Evolutionary conservation across 805 yeast species (phyloP).

Genomic region (Wickerhamiella domercqiae): DNA sequence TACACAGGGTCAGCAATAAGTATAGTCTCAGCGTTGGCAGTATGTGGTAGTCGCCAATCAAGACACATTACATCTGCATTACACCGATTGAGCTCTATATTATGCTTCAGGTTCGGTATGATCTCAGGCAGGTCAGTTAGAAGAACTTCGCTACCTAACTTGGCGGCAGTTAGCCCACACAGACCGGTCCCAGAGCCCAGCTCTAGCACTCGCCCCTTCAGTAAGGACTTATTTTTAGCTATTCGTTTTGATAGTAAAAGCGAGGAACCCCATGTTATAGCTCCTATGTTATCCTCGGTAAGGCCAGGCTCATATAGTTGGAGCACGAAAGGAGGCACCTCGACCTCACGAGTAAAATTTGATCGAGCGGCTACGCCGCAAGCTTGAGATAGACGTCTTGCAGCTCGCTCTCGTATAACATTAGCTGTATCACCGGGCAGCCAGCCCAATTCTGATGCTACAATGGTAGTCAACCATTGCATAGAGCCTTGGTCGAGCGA

Average conservation of each 20-base stretch:
- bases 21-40: slow-evolving; percentile 24
- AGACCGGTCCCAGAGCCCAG: slow-evolving; percentile 95
- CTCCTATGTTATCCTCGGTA: slow-evolving; percentile 74
- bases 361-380: slow-evolving; percentile 82
- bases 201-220: slow-evolving; percentile 30
- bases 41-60: slow-evolving; percentile 63
- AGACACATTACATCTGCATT: slow-evolving; percentile 32
- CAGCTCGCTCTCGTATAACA: slow-evolving; percentile 37
- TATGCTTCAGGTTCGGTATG: slow-evolving; percentile 46
- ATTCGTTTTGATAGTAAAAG: slow-evolving; percentile 48
- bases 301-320: slow-evolving; percentile 64
- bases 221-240: slow-evolving; percentile 15
- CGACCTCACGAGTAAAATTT: slow-evolving; percentile 44
- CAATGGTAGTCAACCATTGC: slow-evolving; percentile 23
- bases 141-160: slow-evolving; percentile 27
- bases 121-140: slow-evolving; percentile 75
- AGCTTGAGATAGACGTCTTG: slow-evolving; percentile 56
- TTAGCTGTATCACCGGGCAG: slow-evolving; percentile 24
- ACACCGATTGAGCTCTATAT: slow-evolving; percentile 36
- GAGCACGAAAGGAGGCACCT: slow-evolving; percentile 25
- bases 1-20: slow-evolving; percentile 82
- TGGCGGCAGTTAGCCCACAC: slow-evolving; percentile 56
- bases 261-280: slow-evolving; percentile 95
- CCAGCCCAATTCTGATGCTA: slow-evolving; percentile 30
- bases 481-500: slow-evolving; percentile 15